Base-by-base conservation (phyloP, 257 asterid species). In the Gentiana straminea region DNA sequence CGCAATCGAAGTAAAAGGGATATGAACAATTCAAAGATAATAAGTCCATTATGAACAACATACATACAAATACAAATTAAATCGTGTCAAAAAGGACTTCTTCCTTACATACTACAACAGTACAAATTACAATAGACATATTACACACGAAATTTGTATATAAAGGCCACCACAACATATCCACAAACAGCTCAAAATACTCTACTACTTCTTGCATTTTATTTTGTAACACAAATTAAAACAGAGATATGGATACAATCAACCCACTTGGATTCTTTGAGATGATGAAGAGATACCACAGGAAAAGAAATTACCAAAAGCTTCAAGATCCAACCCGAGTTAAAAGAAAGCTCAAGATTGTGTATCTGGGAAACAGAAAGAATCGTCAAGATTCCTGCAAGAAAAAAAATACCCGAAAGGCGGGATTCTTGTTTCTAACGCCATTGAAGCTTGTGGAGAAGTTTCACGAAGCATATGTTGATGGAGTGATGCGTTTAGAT, bases 381-480 rank as follows among this genome's bases (percentile, higher is more conserved):
- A 48, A 50, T 5, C 13, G 35, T 34, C 1, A 46, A 15, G 1
- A 33, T 51, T 62, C 55, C 70, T 49, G 35, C 24, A 67, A 63
- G 38, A 51, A 38, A 41, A 36, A 8, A 0, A 0, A 5, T 1
- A 64, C 33, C 9, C 51, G 8, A 3, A 7, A 51, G 15, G 54
- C 60, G 54, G 59, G 52, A 64, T 12, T 55, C 45, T 41, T 41
- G 9, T 41, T 41, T 5, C 12, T 56, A 2, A 54, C 74, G 6
- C 74, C 71, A 0, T 5, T 46, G 46, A 68, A 64, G 54, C 41
- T 73, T 2, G 4, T 68, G 35, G 49, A 55, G 10, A 60, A 46
- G 55, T 33, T 72, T 45, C 74, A 67, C 33, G 66, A 63, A 32
- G 68, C 61, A 33, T 72, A 67, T 48, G 61, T 68, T 12, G 64